These are phyloP conservation scores for Ophiostoma sp. DNA, from an alignment of 2,329 filamentous ascomycete species.

Conservation along the genomic window DNA sequence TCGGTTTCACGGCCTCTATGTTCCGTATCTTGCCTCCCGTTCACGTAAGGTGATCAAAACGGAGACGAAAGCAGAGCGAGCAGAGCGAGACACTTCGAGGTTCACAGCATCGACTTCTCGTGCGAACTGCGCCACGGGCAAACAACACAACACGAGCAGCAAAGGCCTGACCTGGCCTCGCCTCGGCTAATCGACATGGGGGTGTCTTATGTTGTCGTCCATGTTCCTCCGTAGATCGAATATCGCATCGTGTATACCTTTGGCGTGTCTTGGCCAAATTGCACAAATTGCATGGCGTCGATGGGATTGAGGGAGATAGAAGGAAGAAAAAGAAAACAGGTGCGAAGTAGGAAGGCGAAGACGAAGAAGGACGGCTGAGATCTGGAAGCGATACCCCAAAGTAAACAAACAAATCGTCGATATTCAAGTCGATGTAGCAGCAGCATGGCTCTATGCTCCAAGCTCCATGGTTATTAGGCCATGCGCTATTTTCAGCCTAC, in stretches of 20 bases:
- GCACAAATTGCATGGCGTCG: constrained; percentile 3
- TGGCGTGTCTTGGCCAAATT: constrained; percentile 4
- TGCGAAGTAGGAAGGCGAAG: not conserved
- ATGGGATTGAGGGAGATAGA: not conserved
- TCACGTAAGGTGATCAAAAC: not conserved
- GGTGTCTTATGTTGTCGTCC: not conserved
- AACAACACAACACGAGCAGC: not conserved
- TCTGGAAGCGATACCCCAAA: not conserved
- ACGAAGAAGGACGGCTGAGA: not conserved
- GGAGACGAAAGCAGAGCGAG: not conserved
- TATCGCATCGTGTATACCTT: constrained; percentile 9
- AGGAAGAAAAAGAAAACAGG: constrained; percentile 17
- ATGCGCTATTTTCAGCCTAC: not conserved
- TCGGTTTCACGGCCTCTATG: no score
- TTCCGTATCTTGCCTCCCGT: no score
- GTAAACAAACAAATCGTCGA: not conserved
- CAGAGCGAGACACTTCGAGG: not conserved
- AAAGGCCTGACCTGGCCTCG: not conserved
- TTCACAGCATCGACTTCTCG: not conserved
- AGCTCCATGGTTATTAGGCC: not conserved
- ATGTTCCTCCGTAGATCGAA: not conserved
- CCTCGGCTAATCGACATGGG: constrained; percentile 11
- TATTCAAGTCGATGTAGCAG: not conserved
- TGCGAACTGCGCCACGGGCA: no score
- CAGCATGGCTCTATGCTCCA: not conserved